Conservation (phyloP, 2,329 filamentous ascomycete genomes). For the Fusarium redolens region DNA sequence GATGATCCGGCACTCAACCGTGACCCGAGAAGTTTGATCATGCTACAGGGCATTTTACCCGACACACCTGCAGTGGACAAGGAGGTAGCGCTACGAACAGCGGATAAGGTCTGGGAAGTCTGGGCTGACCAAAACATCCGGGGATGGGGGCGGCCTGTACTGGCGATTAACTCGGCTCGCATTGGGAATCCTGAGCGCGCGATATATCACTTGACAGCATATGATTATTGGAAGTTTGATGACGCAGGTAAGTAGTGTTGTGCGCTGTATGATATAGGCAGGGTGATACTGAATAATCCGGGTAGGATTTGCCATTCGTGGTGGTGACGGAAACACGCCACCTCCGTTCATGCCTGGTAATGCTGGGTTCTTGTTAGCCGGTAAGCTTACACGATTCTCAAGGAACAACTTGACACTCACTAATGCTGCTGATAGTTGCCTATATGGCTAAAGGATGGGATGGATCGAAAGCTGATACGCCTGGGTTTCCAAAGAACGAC, state of each 20-base stretch:
- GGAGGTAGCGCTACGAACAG: conserved; percentile 50
- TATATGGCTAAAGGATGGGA: conserved; percentile 50
- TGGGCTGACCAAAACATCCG: conserved; percentile 57
- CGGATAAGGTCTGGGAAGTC: conserved; percentile 52
- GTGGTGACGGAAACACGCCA: conserved; percentile 45
- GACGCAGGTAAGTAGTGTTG: conserved; percentile 48
- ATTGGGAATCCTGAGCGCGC: conserved; percentile 57
- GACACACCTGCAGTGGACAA: conserved; percentile 53
- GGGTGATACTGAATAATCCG: neutral
- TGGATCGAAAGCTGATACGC: conserved; percentile 42
- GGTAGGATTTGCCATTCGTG: conserved; percentile 45
- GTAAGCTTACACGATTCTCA: neutral
- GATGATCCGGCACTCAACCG: conserved; percentile 49
- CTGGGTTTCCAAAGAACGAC: conserved; percentile 51
- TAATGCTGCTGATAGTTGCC: conserved; percentile 41
- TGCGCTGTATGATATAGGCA: too few relatives aligned
- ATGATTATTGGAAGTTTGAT: conserved; percentile 56
- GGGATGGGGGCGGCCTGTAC: conserved; percentile 60
- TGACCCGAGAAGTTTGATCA: conserved; percentile 59
- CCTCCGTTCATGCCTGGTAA: conserved; percentile 54
- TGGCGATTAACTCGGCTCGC: conserved; percentile 58
- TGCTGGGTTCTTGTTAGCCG: conserved; percentile 51
- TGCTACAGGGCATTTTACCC: conserved; percentile 58
- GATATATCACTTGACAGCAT: conserved; percentile 55
- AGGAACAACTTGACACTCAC: rapidly evolving